Evolutionary conservation across 2,329 filamentous ascomycete species (phyloP).

Genomic region (Phaeosphaeriaceae sp.): DNA sequence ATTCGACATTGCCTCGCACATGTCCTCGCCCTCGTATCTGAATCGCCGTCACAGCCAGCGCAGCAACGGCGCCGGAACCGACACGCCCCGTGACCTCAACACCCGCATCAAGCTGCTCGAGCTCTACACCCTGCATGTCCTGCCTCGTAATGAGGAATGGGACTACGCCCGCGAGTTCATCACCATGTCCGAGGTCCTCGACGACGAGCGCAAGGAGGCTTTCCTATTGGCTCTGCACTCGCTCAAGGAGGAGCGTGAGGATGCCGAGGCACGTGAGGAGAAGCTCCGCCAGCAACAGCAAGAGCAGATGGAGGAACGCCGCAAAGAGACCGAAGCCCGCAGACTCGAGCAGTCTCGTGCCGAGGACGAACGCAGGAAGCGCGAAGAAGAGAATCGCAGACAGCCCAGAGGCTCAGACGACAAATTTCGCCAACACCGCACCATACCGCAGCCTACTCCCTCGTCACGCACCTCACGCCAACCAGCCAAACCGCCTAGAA

Average conservation of each 20-base stretch:
- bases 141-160: slow-evolving; percentile 95
- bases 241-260: slow-evolving; percentile 82
- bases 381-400: slow-evolving; percentile 47
- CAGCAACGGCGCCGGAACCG: slow-evolving; percentile 52
- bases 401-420: slow-evolving; percentile 44
- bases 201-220: slow-evolving; percentile 88
- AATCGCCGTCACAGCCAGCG: slow-evolving; percentile 40
- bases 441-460: slow-evolving; percentile 16
- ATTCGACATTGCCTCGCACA: slow-evolving; percentile 73
- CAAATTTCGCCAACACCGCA: slow-evolving; percentile 33
- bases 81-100: slow-evolving; percentile 84
- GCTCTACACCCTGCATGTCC: slow-evolving; percentile 91
- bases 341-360: slow-evolving; percentile 50
- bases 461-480: slow-evolving; percentile 27
- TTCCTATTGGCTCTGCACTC: slow-evolving; percentile 87
- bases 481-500: slow-evolving; percentile 42
- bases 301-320: slow-evolving; percentile 61
- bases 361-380: slow-evolving; percentile 51
- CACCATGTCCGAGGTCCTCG: slow-evolving; percentile 81
- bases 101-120: slow-evolving; percentile 91
- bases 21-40: slow-evolving; percentile 56
- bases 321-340: slow-evolving; percentile 51
- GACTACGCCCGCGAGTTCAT: slow-evolving; percentile 95
- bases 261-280: slow-evolving; percentile 70
- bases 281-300: slow-evolving; percentile 69